Evolutionary conservation across 805 yeast species (phyloP).

Genomic region (Yamadazyma phyllophila): DNA sequence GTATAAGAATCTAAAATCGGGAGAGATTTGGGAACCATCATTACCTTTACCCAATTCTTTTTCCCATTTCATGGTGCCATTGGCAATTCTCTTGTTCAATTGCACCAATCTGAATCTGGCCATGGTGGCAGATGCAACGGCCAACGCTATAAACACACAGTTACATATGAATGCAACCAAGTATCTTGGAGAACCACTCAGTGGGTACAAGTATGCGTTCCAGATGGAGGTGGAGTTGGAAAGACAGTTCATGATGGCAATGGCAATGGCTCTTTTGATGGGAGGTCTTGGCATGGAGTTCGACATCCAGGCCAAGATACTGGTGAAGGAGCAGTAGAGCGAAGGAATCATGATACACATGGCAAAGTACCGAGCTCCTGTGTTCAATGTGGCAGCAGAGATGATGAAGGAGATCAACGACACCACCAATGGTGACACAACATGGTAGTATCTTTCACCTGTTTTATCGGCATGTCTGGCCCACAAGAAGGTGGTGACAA

Average conservation of each 20-base stretch:
- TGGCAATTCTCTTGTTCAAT: slow-evolving; percentile 42
- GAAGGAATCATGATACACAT: slow-evolving; percentile 61
- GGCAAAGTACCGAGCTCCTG: slow-evolving; percentile 58
- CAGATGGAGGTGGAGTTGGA: slow-evolving; percentile 57
- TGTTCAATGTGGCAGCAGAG: slow-evolving; percentile 48
- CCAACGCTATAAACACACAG: slow-evolving; percentile 43
- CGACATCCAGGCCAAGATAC: slow-evolving; percentile 54
- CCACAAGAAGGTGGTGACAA: slow-evolving; percentile 49
- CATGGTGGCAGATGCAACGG: slow-evolving; percentile 38
- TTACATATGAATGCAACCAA: slow-evolving; percentile 47
- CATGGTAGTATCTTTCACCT: slow-evolving; percentile 54
- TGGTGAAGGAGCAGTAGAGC: slow-evolving; percentile 52
- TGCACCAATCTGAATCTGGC: slow-evolving; percentile 36
- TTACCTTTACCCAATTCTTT: slow-evolving; percentile 46
- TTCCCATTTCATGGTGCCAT: slow-evolving; percentile 50
- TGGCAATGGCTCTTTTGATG: slow-evolving; percentile 55
- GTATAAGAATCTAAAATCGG: slow-evolving; percentile 43
- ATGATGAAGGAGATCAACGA: slow-evolving; percentile 48
- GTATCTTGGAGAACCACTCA: slow-evolving; percentile 45
- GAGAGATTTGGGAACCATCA: slow-evolving; percentile 40
- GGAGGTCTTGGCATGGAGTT: slow-evolving; percentile 58
- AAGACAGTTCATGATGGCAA: slow-evolving; percentile 55
- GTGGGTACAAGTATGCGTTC: slow-evolving; percentile 52
- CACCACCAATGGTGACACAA: slow-evolving; percentile 39
- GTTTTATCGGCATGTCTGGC: slow-evolving; percentile 56